Evolutionary conservation across 2,329 filamentous ascomycete species (phyloP), one percentile per base, ranked within the genome.

Genomic region (Pseudogymnoascus sp.): DNA sequence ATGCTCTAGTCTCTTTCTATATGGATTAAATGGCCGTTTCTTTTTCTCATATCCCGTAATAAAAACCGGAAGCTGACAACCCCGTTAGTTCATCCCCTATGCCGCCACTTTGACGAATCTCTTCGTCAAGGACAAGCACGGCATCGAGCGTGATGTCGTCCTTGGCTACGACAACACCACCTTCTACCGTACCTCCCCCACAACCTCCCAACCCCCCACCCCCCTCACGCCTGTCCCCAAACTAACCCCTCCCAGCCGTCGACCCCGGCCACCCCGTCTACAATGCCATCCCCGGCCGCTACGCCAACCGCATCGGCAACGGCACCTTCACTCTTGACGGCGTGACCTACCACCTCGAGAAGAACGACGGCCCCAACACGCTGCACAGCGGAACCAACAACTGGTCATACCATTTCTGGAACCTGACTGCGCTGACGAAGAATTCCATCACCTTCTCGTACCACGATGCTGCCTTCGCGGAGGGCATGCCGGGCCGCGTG

Each of bases 371-470:
- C 56, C 70, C 18, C 64, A 79, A 85, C 70, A 85, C 82, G 8
- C 77, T 87, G 7, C 83, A 86, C 71, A 82, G 82, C 68, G 82
- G 82, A 31, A 79, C 78, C 18, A 81, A 85, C 73, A 84, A 84
- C 66, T 86, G 85, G 82, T 85, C 86, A 46, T 86, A 79, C 73
- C 80, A 84, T 43, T 81, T 83, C 68, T 89, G 84, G 79, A 85
- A 86, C 31, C 81, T 88, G 18, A 80, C 82, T 3, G 77, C 78
- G 1, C 75, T 82, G 65, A 82, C 81, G 8, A 70, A 77, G 18
- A 77, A 81, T 67, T 85, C 83, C 23, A 86, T 89, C 69, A 88
- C 85, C 43, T 89, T 88, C 73, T 79, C 80, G n/a, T 80, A 88
- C 66, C 77, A 82, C 65, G 86, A 89, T 70, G 75, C 79, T n/a